Conservation (phyloP, 2,329 filamentous ascomycete species). For the Pseudogymnoascus sp. region DNA sequence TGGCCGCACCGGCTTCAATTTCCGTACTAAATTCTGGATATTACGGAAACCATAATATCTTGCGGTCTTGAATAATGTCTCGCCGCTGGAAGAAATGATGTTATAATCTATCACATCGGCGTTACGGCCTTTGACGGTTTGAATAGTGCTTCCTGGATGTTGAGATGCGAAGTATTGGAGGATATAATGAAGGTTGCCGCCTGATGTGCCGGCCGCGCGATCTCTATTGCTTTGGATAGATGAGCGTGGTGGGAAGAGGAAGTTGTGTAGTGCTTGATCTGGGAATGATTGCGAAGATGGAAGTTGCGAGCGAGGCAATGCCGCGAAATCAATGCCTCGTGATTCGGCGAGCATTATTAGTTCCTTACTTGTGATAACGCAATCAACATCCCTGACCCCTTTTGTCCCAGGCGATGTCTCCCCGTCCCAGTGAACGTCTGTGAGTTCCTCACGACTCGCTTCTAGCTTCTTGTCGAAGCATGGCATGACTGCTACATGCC, state of each 20-base stretch:
- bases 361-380: conserved; percentile 95
- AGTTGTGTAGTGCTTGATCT: conserved; percentile 61
- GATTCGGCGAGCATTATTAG: conserved; percentile 82
- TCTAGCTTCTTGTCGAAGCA: conserved; percentile 99
- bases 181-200: conserved; percentile 82
- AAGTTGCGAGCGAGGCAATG: conserved; percentile 55
- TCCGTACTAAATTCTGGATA: conserved; percentile 95
- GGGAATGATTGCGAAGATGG: conserved; percentile 58
- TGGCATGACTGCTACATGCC: conserved; percentile 94
- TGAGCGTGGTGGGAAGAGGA: conserved; percentile 60
- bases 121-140: conserved; percentile 72
- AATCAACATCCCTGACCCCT: conserved; percentile 83
- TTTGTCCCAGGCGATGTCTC: conserved; percentile 40
- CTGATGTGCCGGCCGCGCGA: conserved; percentile 67
- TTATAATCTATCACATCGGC: conserved; percentile 84
- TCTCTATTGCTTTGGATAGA: conserved; percentile 41
- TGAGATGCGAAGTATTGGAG: conserved; percentile 66
- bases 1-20: conserved; percentile 71
- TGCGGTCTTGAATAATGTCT: conserved; percentile 68
- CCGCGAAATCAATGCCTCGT: conserved; percentile 69
- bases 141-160: conserved; percentile 66
- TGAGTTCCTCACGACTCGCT: conserved; percentile 87
- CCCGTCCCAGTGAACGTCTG: conserved; percentile 65
- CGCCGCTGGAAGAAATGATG: conserved; percentile 51
- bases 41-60: conserved; percentile 97